Base-by-base conservation (phyloP, 2,329 filamentous ascomycete genomes). In the Fusarium sp. region DNA sequence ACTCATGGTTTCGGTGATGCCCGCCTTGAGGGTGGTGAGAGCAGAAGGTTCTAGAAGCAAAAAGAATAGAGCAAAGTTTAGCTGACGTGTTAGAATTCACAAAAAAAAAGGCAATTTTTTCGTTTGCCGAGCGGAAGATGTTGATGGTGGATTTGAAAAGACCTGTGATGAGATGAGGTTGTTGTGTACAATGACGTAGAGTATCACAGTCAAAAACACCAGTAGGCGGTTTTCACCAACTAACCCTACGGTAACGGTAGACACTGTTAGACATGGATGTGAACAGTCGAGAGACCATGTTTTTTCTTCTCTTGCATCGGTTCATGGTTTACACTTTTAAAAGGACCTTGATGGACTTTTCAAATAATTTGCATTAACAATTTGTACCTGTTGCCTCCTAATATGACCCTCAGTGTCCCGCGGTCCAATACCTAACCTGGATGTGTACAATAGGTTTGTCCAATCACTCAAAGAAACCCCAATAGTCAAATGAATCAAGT, bases 121-220 rank as follows among this genome's bases (percentile, higher is more conserved):
- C 4, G 8, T n/a, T 42, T 13, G 16, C 22, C 10, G 14, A 24
- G 11, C 22, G 29, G 47, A 40, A 30, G 34, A 18, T 53, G 10
- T 12, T 22, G 10, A 24, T 53, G 48, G 57, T 48, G 18, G 32
- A 37, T 32, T 47, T 47, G 30, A 44, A 27, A 42, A 30, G 32
- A 34, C 51, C 24, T 56, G 30, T 37, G 42, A 40, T 48, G 57
- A 46, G 41, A 11, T 37, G 34, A n/a, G 34, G 34, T 37, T 37
- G 40, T 54, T 42, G 32, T 40, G 18, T 30, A 41, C 25, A 64
- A 71, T 70, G 67, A 70, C 67, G 67, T 70, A 62, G 34, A 57
- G 30, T 27, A 42, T 44, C 18, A n/a, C 18, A 2, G 4, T n/a
- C 34, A 37, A 37, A 30, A 37, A 37, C 34, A 37, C 34, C 18